Conservation (phyloP, 2,329 filamentous ascomycete species). For the Ophiognomonia clavigignenti-juglandacearum region DNA sequence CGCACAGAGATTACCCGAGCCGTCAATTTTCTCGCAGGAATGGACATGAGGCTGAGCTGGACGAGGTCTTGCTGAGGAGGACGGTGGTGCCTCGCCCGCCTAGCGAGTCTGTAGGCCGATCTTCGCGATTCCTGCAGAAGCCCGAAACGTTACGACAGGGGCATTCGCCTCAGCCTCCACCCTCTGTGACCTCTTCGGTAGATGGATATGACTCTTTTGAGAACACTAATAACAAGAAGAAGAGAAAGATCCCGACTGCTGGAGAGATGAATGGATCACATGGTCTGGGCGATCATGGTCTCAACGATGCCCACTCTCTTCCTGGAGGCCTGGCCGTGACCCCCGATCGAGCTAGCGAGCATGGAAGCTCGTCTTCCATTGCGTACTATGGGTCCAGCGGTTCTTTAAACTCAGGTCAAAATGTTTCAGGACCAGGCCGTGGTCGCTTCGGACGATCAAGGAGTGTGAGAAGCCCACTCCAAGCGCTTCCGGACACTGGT, state of each 20-base stretch:
- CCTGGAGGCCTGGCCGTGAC: conserved; percentile 28
- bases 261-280: conserved; percentile 55
- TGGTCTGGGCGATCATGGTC: conserved; percentile 17
- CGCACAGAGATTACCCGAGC: conserved; percentile 20
- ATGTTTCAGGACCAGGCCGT: conserved; percentile 79
- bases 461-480: conserved; percentile 58
- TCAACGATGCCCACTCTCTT: conserved; percentile 27
- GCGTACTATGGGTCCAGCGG: conserved; percentile 41
- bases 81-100: conserved; percentile 41
- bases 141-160: conserved; percentile 39
- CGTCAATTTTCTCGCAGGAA: conserved; percentile 43
- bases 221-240: conserved; percentile 99
- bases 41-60: conserved; percentile 54
- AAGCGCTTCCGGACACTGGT: conserved; percentile 54
- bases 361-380: conserved; percentile 21
- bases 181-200: conserved; percentile 64
- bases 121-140: conserved; percentile 37
- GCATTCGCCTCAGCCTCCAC: conserved; percentile 49
- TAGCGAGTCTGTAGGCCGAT: conserved; percentile 40
- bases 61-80: conserved; percentile 39
- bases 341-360: conserved; percentile 9
- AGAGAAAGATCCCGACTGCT: conserved; percentile 92
- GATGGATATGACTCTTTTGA: conserved; percentile 97
- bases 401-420: conserved; percentile 54
- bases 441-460: conserved; percentile 71